Evolutionary conservation across 208 protist genomes (phyloP).

Genomic region (Wallacemonas sp.): DNA sequence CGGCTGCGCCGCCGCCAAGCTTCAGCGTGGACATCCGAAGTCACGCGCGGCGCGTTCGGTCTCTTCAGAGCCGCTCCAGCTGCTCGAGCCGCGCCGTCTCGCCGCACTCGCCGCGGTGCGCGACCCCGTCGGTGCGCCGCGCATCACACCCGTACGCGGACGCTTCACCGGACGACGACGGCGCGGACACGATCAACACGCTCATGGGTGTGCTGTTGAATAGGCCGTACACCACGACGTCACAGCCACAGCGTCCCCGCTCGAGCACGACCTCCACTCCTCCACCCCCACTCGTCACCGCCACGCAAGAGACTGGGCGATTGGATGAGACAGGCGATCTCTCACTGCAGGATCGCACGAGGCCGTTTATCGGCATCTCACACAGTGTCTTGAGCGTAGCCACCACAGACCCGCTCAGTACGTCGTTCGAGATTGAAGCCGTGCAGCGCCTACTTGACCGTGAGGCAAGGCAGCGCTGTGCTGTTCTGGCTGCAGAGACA

Average conservation of each 20-base stretch:
- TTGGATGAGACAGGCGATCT: not conserved
- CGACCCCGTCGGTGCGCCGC: not conserved
- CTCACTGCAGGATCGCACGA: not conserved
- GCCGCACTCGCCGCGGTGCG: not conserved
- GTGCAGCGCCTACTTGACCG: not conserved
- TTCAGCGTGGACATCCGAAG: not conserved
- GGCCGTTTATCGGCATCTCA: not conserved
- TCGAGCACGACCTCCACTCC: not conserved
- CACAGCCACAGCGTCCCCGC: not conserved
- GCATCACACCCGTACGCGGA: not conserved
- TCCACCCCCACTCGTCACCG: not conserved
- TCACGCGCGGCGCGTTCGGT: not conserved
- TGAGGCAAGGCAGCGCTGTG: not conserved
- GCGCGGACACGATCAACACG: conserved; percentile 11
- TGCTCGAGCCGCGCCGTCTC: not conserved
- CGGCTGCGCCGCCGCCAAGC: conserved; percentile 3
- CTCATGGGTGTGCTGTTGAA: conserved; percentile 11
- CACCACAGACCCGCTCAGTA: not conserved
- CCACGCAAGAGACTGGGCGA: not conserved
- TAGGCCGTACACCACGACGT: not conserved
- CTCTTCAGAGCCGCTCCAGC: not conserved
- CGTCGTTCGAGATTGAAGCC: not conserved
- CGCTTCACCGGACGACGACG: no score
- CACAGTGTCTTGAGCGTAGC: not conserved
- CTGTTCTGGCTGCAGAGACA: not conserved